phyloP scores from a whole-genome alignment of 1,284 basidiomycete species.

The Spongispora temasekensis region DNA sequence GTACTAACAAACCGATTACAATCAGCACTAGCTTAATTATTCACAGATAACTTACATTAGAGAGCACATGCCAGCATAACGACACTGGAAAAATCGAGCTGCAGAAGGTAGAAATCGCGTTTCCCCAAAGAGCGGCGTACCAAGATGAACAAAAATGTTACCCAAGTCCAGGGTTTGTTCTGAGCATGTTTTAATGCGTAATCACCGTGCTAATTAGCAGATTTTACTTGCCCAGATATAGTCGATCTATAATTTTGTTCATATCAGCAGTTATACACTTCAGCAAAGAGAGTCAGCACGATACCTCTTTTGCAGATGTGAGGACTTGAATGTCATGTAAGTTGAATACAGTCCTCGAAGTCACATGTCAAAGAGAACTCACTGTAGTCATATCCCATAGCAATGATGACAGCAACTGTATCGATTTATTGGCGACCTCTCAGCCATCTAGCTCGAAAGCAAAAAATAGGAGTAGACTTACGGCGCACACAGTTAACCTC shows the following conservation, averaged over 20 bases:
- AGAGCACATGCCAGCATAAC: conserved; percentile 1
- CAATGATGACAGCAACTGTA: conserved; percentile 1
- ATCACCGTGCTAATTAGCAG: background rate
- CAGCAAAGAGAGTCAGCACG: background rate
- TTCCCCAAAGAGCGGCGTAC: background rate
- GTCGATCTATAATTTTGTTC: conserved; percentile 12
- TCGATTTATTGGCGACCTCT: too few relatives aligned
- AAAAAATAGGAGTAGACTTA: too few relatives aligned
- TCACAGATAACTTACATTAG: conserved; percentile 1
- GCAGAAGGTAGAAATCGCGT: too few relatives aligned
- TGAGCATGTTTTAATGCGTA: background rate
- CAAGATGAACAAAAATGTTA: conserved; percentile 5
- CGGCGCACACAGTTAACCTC: too few relatives aligned
- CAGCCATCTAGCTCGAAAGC: too few relatives aligned
- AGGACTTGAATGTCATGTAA: background rate
- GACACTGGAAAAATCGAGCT: background rate
- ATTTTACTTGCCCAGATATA: conserved; percentile 10
- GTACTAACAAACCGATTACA: background rate
- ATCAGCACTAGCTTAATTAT: background rate
- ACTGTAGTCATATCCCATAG: conserved; percentile 9
- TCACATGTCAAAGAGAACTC: background rate
- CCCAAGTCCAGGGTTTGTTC: conserved; percentile 11
- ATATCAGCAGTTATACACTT: too few relatives aligned
- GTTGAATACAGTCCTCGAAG: background rate
- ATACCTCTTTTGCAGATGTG: conserved; percentile 1